A percentile compares a stretch with the other conserved stretches of the same genome.
Conservation (phyloP, 108 stramenopile genomes). For the Cyclotella kingstonii region DNA sequence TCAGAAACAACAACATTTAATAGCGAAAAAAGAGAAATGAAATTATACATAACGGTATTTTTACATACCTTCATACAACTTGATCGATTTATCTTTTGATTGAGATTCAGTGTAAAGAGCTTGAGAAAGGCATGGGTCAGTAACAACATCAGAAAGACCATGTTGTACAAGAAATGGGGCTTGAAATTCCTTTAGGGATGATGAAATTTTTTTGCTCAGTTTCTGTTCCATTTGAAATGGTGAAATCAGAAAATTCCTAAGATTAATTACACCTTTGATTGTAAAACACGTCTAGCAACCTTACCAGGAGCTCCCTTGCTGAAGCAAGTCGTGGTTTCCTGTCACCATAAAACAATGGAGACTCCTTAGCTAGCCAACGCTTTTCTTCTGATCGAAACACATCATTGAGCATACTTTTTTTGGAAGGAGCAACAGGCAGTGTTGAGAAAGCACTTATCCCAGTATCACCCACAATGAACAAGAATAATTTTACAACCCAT, state of each 20-base stretch:
- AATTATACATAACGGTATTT: not conserved
- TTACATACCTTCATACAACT: conserved; percentile 56
- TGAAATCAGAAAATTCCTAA: not conserved
- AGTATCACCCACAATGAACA: conserved; percentile 40
- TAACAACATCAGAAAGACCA: conserved; percentile 53
- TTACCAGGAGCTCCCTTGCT: conserved; percentile 50
- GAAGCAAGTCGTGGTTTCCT: conserved; percentile 59
- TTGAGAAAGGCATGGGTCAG: conserved; percentile 50
- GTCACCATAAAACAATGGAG: conserved; percentile 33
- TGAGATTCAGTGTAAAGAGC: conserved; percentile 50
- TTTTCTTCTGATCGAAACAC: conserved; percentile 43
- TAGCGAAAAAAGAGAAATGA: not conserved
- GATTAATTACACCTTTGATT: not conserved
- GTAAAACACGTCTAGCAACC: not conserved
- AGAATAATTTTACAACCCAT: conserved; percentile 45
- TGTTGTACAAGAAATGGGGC: conserved; percentile 60
- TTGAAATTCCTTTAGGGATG: conserved; percentile 37
- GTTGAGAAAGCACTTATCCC: conserved; percentile 25
- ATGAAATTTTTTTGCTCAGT: conserved; percentile 44
- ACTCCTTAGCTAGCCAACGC: conserved; percentile 11
- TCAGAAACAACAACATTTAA: not conserved
- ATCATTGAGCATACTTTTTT: conserved; percentile 32
- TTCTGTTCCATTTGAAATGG: not conserved
- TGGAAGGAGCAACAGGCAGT: conserved; percentile 44
- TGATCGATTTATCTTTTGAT: conserved; percentile 53